Evolutionary conservation across 2,329 filamentous ascomycete species (phyloP).

Genomic region (Trichoderma sp.): DNA sequence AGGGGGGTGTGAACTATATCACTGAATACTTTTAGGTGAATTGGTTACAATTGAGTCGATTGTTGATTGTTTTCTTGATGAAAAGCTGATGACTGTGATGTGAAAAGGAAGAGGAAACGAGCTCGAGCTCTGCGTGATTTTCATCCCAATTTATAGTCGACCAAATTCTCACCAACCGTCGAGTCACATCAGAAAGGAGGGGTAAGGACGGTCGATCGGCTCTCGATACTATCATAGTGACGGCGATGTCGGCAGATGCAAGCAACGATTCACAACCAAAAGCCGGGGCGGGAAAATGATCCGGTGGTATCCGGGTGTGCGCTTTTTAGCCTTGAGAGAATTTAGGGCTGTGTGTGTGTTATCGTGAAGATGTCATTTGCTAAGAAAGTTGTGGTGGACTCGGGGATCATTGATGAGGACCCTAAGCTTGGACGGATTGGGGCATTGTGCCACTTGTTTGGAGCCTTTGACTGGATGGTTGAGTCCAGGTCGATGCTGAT

Average conservation of each 20-base stretch:
- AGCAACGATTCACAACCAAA: not conserved
- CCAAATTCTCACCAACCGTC: not conserved
- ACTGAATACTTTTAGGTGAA: slow-evolving; percentile 5
- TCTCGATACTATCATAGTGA: slow-evolving; percentile 27
- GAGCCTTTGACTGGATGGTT: too few species aligned
- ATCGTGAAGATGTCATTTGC: not conserved
- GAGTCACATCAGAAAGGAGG: slow-evolving; percentile 16
- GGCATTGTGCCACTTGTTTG: too few species aligned
- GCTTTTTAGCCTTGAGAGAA: slow-evolving; percentile 15
- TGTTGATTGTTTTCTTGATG: not conserved
- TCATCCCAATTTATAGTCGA: slow-evolving; percentile 19
- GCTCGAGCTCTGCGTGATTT: slow-evolving; percentile 11
- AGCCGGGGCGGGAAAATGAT: not conserved
- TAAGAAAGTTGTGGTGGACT: slow-evolving; percentile 6
- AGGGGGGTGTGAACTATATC: slow-evolving; percentile 26
- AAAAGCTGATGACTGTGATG: not conserved
- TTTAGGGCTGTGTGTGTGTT: not conserved
- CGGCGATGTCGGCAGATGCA: slow-evolving; percentile 26
- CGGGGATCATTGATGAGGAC: too few species aligned
- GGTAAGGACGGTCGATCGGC: slow-evolving; percentile 24
- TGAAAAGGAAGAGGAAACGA: not conserved
- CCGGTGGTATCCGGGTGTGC: slow-evolving; percentile 28
- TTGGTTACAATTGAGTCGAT: not conserved
- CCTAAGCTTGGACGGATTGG: too few species aligned
- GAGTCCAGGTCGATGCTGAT: too few species aligned